phyloP scores from a whole-genome alignment of 257 asterid species.

The Gynochthodes officinalis region DNA sequence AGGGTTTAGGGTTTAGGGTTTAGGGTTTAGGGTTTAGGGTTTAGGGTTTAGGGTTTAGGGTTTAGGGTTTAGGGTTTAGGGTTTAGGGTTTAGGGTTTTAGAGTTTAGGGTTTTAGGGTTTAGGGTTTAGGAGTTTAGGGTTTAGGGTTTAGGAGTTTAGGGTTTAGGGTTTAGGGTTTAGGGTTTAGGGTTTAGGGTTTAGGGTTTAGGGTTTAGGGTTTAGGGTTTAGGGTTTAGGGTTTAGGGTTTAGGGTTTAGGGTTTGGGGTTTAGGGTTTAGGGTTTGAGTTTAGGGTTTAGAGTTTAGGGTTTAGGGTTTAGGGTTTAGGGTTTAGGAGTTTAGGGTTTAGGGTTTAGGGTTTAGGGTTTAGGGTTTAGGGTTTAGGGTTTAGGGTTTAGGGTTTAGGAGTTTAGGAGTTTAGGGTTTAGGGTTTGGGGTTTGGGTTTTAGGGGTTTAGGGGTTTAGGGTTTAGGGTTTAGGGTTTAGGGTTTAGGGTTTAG shows the following conservation, averaged over 20 bases:
- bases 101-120: constrained; percentile 17
- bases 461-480: too few species aligned
- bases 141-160: constrained; percentile 19
- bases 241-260: constrained; percentile 21
- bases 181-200: constrained; percentile 16
- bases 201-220: constrained; percentile 15
- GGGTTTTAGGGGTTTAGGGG: too few species aligned
- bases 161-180: constrained; percentile 20
- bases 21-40: constrained; percentile 8
- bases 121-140: constrained; percentile 13
- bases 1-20: constrained; percentile 14
- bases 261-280: constrained; percentile 21
- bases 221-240: constrained; percentile 19
- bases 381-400: constrained; percentile 26
- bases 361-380: constrained; percentile 27
- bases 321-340: constrained; percentile 13
- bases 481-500: too few species aligned
- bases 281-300: constrained; percentile 25
- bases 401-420: too few species aligned
- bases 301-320: constrained; percentile 26
- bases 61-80: constrained; percentile 3
- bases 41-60: constrained; percentile 2
- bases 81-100: constrained; percentile 13
- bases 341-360: constrained; percentile 27
- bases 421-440: too few species aligned